phyloP scores from a whole-genome alignment of 148 eudicot genomes.

The Chenopodium album region DNA sequence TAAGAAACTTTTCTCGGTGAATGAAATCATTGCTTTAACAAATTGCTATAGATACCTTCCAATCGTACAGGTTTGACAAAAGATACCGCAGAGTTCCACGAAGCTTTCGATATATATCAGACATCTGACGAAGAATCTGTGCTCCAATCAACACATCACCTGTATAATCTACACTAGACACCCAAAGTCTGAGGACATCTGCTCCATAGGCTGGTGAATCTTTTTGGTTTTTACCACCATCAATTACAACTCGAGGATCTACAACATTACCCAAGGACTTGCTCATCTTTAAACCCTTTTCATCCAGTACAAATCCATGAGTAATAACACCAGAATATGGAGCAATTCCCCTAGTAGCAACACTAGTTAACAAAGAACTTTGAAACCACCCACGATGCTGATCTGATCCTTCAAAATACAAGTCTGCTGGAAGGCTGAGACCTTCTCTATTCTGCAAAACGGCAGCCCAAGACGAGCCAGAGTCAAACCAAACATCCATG shows the following conservation, averaged over 20 bases:
- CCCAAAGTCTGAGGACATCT: constrained; percentile 98
- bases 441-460: constrained; percentile 74
- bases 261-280: constrained; percentile 98
- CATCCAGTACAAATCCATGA: constrained; percentile 98
- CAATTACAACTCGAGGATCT: constrained; percentile 83
- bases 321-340: constrained; percentile 86
- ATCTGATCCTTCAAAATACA: constrained; percentile 97
- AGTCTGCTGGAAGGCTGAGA: constrained; percentile 77
- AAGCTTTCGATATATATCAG: constrained; percentile 89
- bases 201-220: constrained; percentile 84
- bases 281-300: constrained; percentile 97
- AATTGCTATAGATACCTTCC: constrained; percentile 55
- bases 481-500: constrained; percentile 99
- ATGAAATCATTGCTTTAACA: background rate
- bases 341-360: constrained; percentile 93
- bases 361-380: constrained; percentile 88
- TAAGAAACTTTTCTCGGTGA: background rate
- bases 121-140: constrained; percentile 92
- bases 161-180: constrained; percentile 96
- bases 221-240: constrained; percentile 77
- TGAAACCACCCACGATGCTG: constrained; percentile 99
- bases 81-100: constrained; percentile 98
- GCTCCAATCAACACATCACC: constrained; percentile 88
- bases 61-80: constrained; percentile 85
- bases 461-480: constrained; percentile 99